Evolutionary conservation across 108 stramenopile genomes (phyloP).

Genomic region (Cyclotella atomus): DNA sequence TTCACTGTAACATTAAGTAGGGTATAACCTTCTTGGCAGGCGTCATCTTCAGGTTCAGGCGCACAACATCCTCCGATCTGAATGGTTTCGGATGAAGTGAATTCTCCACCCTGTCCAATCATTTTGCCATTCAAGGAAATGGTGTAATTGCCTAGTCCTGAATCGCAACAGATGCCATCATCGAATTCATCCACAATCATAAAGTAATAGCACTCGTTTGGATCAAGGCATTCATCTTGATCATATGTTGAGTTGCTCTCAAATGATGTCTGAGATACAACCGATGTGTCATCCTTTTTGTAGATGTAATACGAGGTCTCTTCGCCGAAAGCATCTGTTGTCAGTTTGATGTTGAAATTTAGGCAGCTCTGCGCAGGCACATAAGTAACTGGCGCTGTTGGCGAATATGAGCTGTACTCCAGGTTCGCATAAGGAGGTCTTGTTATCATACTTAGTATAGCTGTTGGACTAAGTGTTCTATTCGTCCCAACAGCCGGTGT

Average conservation of each 20-base stretch:
- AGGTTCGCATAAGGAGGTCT: not conserved
- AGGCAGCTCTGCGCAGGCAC: not conserved
- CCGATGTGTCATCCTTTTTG: not conserved
- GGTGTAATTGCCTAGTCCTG: constrained; percentile 1
- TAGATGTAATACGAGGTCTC: constrained; percentile 9
- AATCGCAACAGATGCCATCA: constrained; percentile 14
- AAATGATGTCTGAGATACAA: not conserved
- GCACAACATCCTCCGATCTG: constrained; percentile 6
- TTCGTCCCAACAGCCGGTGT: not conserved
- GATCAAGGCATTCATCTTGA: not conserved
- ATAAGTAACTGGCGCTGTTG: not conserved
- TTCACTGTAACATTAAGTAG: constrained; percentile 6
- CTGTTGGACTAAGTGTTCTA: not conserved
- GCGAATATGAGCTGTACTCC: not conserved
- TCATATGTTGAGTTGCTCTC: not conserved
- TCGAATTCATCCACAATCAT: constrained; percentile 2
- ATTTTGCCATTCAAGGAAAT: not conserved
- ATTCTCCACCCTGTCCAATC: constrained; percentile 2
- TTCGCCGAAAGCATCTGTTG: constrained; percentile 19
- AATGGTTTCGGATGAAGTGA: constrained; percentile 8
- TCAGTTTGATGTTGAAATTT: not conserved
- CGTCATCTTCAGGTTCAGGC: not conserved
- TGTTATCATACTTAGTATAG: not conserved
- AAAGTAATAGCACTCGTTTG: constrained; percentile 10
- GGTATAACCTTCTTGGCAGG: not conserved